These are phyloP conservation scores for Alternaria gansuensis DNA, from an alignment of 2,329 filamentous ascomycete species.

Conservation along the genomic window DNA sequence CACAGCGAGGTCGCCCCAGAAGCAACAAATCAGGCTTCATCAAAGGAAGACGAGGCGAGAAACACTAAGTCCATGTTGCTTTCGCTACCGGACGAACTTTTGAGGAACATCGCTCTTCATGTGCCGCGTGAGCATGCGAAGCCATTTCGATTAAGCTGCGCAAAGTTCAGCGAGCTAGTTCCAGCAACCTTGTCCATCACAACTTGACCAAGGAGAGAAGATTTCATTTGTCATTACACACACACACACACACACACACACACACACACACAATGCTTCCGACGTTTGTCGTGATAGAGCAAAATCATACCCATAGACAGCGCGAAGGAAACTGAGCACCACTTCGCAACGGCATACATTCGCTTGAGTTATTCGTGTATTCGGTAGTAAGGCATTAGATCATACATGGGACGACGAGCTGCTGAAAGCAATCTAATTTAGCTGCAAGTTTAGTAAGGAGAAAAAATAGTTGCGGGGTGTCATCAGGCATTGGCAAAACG, in stretches of 20 bases:
- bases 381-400: neutral
- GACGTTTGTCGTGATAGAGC: neutral
- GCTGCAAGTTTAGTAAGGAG: neutral
- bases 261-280: neutral
- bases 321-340: neutral
- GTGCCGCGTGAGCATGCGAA: neutral
- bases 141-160: slow-evolving; percentile 13
- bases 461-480: neutral
- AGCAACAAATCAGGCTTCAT: neutral
- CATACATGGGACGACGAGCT: neutral
- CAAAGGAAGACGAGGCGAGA: neutral
- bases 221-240: slow-evolving; percentile 7
- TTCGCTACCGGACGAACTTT: neutral
- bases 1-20: slow-evolving; percentile 1
- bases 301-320: neutral
- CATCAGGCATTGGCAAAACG: neutral
- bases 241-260: neutral
- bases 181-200: neutral
- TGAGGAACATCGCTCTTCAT: slow-evolving; percentile 9
- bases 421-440: neutral
- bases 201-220: neutral
- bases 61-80: neutral
- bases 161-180: slow-evolving; percentile 4
- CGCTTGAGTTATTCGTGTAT: neutral
- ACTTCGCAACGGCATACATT: neutral